These are phyloP conservation scores for Euryodendron excelsum DNA, from an alignment of 148 eudicot genomes.

Conservation along the genomic window DNA sequence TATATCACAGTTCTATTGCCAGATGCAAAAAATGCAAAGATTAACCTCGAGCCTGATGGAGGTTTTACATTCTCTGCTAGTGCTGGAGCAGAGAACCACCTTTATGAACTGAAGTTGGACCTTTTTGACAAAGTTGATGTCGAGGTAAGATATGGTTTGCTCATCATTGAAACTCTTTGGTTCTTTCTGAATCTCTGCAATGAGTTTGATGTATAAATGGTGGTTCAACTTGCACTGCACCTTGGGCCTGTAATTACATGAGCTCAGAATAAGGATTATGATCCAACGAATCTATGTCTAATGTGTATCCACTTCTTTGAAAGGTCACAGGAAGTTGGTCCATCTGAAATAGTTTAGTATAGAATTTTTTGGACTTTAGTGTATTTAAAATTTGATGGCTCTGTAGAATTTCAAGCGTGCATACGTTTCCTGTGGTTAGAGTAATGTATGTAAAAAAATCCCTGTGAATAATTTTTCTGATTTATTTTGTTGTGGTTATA, in stretches of 20 bases:
- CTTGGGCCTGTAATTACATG: too few species aligned
- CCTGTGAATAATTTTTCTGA: background rate
- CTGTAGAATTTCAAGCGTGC: background rate
- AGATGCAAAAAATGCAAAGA: slow-evolving; percentile 77
- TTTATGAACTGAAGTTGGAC: slow-evolving; percentile 65
- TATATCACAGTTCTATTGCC: slow-evolving; percentile 71
- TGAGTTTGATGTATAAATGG: background rate
- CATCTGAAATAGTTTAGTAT: background rate
- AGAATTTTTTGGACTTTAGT: background rate
- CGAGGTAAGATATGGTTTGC: slow-evolving; percentile 44
- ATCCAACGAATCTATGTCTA: too few species aligned
- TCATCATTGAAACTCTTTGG: background rate
- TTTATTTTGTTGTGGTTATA: background rate
- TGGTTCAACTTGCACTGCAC: too few species aligned
- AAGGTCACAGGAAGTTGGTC: background rate
- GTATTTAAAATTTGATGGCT: background rate
- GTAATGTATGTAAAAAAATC: background rate
- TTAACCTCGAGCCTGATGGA: slow-evolving; percentile 78
- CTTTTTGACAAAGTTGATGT: slow-evolving; percentile 82
- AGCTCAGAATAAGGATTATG: too few species aligned
- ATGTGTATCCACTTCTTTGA: too few species aligned
- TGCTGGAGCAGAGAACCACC: slow-evolving; percentile 55
- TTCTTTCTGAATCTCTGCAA: background rate
- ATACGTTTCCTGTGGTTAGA: background rate
- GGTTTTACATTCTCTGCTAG: slow-evolving; percentile 69